A percentile compares a stretch with the other conserved stretches of the same genome.
Evolutionary conservation across 768 basidiomycete genomes (phyloP).

Genomic region (Infundibulicybe gibba): DNA sequence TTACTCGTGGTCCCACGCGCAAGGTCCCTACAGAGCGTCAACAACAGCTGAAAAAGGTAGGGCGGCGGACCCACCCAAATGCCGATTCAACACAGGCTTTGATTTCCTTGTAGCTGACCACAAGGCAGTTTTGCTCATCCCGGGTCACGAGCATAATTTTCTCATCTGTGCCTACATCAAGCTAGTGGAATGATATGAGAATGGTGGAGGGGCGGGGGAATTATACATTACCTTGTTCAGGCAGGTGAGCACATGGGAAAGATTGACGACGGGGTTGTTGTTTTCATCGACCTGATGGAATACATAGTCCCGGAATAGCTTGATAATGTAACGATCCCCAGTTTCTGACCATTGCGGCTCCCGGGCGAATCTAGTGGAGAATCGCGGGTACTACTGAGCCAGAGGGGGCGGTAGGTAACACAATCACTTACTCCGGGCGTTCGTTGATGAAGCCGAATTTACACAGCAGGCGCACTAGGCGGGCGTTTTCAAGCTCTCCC

Average conservation of each 20-base stretch:
- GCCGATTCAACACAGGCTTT: constrained; percentile 82
- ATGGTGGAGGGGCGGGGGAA: not conserved
- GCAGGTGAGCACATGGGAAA: constrained; percentile 88
- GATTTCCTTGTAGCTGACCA: constrained; percentile 91
- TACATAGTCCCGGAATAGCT: constrained; percentile 96
- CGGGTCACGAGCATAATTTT: constrained; percentile 91
- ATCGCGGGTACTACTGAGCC: not conserved
- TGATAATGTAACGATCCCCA: constrained; percentile 96
- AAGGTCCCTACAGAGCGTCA: constrained; percentile 39
- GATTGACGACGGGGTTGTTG: constrained; percentile 84
- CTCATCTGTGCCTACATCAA: constrained; percentile 93
- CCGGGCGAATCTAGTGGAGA: constrained; percentile 72
- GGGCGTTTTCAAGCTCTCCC: constrained; percentile 90
- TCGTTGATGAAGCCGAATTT: constrained; percentile 99
- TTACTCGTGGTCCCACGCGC: constrained; percentile 25
- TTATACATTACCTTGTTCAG: constrained; percentile 79
- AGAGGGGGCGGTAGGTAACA: not conserved
- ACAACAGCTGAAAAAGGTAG: not conserved
- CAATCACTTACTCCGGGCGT: constrained; percentile 81
- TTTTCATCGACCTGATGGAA: constrained; percentile 96
- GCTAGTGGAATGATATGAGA: constrained; percentile 35
- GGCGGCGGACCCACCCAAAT: constrained; percentile 57
- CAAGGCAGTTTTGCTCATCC: constrained; percentile 94
- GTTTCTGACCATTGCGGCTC: constrained; percentile 98
- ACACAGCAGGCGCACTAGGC: constrained; percentile 82